Base-by-base conservation (phyloP, 345 rosid genomes). In the Sisymbrium irio region DNA sequence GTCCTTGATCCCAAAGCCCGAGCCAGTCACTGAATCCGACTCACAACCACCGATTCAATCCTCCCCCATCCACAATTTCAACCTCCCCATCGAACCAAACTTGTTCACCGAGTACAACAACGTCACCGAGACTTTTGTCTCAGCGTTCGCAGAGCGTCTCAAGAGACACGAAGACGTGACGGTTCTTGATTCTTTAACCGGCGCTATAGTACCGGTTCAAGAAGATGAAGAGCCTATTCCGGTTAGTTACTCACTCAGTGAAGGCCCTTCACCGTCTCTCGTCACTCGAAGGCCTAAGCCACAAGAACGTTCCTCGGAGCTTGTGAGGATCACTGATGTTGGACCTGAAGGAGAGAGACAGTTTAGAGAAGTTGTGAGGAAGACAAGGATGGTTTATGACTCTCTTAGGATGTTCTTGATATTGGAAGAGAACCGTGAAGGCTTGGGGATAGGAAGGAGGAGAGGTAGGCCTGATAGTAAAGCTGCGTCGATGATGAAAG, bases 311-410 rank as follows among this genome's bases (percentile, higher is more conserved):
- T 89, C 97, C 2, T 69, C 85, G 6, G 93, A 91, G 88, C 88
- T 92, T 0, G 98, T 92, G 41, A 85, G 97, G 62, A 88, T 91
- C 12, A 76, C 89, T 2, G 85, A 89, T 65, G 77, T 94, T 17
- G 83, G 86, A 13, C 37, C 72, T 1, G 88, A 87, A 30, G 96
- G 86, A 54, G 77, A 79, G 65, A 72, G 82, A 37, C 58, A 86
- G 50, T 94, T 88, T 67, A 83, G 97, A 4, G 93, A 86, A 10
- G 49, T 74, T 18, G 79, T 91, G 10, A 82, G 96, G 54, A 83
- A 77, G 60, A 86, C 96, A 12, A 79, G 95, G 41, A 85, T 84
- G 93, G 8, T 87, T 13, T 89, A 83, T 66, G 90, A 88, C 37
- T 78, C 89, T 1, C 83, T 94, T 3, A 85, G 93, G 19, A 77